phyloP scores from a whole-genome alignment of 2,329 filamentous ascomycete species.

The Ascocoryne sarcoides region DNA sequence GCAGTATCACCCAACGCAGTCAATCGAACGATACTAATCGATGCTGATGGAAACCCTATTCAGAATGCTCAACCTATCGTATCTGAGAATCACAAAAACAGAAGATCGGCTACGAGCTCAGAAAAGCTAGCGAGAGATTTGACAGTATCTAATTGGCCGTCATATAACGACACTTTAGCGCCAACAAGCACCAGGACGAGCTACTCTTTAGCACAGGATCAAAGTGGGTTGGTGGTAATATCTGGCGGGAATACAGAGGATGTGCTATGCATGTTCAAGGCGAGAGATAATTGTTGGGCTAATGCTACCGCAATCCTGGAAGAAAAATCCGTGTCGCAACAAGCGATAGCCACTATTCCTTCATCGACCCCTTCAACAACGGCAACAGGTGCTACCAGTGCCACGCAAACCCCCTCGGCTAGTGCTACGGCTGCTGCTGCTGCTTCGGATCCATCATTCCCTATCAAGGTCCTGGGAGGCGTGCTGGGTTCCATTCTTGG shows the following conservation, averaged over 20 bases:
- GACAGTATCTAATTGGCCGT: constrained; percentile 59
- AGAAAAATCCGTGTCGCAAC: constrained; percentile 11
- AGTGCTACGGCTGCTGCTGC: constrained; percentile 21
- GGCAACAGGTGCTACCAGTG: constrained; percentile 12
- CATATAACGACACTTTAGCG: constrained; percentile 68
- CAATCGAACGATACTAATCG: constrained; percentile 57
- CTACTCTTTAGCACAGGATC: constrained; percentile 61
- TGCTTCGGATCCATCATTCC: constrained; percentile 29
- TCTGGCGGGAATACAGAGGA: constrained; percentile 59
- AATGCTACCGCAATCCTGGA: constrained; percentile 45
- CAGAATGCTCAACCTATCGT: constrained; percentile 37
- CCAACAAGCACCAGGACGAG: constrained; percentile 55
- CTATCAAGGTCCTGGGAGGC: constrained; percentile 64
- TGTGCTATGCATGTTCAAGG: constrained; percentile 69
- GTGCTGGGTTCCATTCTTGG: constrained; percentile 76
- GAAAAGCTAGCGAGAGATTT: constrained; percentile 35
- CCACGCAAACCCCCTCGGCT: constrained; percentile 17
- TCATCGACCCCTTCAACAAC: constrained; percentile 13
- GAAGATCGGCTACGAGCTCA: constrained; percentile 4
- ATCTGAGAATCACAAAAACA: not conserved
- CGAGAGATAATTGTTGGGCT: constrained; percentile 66
- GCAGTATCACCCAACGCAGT: constrained; percentile 66
- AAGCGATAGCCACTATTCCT: constrained; percentile 19
- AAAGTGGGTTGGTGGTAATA: constrained; percentile 61
- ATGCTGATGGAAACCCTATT: constrained; percentile 47